These are phyloP conservation scores for Fusarium haematococcum DNA, from an alignment of 2,329 filamentous ascomycete species.

Conservation along the genomic window DNA sequence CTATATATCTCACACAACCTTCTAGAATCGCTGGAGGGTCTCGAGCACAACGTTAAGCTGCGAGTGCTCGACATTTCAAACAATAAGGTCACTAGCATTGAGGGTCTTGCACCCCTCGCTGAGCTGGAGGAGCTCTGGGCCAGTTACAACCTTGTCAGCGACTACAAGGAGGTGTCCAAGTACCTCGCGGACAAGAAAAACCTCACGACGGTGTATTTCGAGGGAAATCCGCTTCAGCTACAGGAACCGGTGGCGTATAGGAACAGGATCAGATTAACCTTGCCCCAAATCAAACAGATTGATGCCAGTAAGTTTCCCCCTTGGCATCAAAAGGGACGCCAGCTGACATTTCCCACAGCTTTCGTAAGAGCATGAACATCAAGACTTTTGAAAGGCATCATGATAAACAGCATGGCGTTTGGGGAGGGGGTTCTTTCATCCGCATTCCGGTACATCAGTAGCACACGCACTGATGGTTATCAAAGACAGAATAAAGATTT, in stretches of 20 bases:
- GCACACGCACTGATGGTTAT: slow-evolving; percentile 13
- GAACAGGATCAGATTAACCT: slow-evolving; percentile 89
- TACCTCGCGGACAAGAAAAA: slow-evolving; percentile 82
- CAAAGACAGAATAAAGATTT: slow-evolving; percentile 12
- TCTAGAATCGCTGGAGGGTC: slow-evolving; percentile 80
- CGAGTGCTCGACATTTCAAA: slow-evolving; percentile 89
- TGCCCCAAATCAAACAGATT: slow-evolving; percentile 92
- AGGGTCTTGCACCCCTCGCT: slow-evolving; percentile 75
- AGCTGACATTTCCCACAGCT: slow-evolving; percentile 38
- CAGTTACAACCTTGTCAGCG: slow-evolving; percentile 83
- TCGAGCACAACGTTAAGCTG: slow-evolving; percentile 75
- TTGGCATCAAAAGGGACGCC: not conserved
- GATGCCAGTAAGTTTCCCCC: slow-evolving; percentile 86
- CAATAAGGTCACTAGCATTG: slow-evolving; percentile 82
- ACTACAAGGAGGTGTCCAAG: slow-evolving; percentile 85
- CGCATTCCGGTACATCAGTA: slow-evolving; percentile 20
- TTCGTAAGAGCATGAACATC: slow-evolving; percentile 47
- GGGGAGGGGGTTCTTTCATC: slow-evolving; percentile 29
- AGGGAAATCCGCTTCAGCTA: slow-evolving; percentile 90
- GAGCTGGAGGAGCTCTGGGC: slow-evolving; percentile 94
- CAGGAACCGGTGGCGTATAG: slow-evolving; percentile 85
- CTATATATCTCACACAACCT: slow-evolving; percentile 96
- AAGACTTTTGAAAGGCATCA: slow-evolving; percentile 10
- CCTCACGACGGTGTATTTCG: slow-evolving; percentile 93
- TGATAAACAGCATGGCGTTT: slow-evolving; percentile 43